Evolutionary conservation across 139 green algal genomes (phyloP).

Genomic region (Ostreobium quekettii): DNA sequence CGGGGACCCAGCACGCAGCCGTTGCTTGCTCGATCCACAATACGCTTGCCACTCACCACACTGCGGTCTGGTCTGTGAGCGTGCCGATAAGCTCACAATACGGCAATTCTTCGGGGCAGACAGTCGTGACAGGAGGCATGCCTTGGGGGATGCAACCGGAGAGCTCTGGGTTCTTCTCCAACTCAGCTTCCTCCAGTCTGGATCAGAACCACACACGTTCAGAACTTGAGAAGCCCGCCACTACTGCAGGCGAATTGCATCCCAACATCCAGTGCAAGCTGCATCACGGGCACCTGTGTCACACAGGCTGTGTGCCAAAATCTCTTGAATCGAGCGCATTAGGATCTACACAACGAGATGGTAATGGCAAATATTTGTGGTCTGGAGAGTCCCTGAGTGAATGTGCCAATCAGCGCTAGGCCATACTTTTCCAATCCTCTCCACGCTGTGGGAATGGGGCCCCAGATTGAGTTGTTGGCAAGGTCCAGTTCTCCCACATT

Average conservation of each 20-base stretch:
- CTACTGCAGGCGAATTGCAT: background rate
- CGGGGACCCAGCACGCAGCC: too few relatives aligned
- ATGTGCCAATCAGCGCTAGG: background rate
- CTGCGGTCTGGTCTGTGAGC: background rate
- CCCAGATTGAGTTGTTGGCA: slow-evolving; percentile 13
- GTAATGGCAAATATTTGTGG: background rate
- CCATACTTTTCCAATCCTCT: background rate
- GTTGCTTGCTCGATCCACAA: too few relatives aligned
- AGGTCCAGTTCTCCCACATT: slow-evolving; percentile 6
- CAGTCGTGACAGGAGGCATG: background rate
- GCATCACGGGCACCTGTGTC: background rate
- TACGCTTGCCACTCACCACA: too few relatives aligned
- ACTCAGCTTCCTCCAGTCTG: background rate
- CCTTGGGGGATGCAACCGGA: background rate
- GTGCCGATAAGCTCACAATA: background rate
- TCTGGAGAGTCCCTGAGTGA: background rate
- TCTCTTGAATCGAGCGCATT: background rate
- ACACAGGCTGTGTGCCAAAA: background rate
- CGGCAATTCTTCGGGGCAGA: background rate
- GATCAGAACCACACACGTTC: background rate
- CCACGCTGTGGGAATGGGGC: slow-evolving; percentile 9
- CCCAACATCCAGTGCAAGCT: background rate
- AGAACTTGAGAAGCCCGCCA: background rate
- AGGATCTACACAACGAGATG: background rate
- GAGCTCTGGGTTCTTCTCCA: background rate